Base-by-base conservation (phyloP, 257 asterid genomes). In the Solanum paucissectum region DNA sequence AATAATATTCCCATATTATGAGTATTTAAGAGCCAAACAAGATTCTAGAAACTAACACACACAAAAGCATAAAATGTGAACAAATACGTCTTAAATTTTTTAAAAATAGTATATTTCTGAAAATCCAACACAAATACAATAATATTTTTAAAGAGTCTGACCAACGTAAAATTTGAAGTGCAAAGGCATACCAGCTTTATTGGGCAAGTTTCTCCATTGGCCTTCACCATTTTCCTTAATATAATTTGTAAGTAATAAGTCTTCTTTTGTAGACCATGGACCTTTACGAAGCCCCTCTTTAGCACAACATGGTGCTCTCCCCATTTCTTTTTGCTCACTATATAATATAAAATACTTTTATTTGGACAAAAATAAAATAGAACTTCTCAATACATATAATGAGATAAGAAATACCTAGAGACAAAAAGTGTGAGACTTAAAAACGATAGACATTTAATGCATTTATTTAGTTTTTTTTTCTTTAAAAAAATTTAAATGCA, bases 221-320 rank as follows among this genome's bases (percentile, higher is more conserved):
- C 91, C 91, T 89, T 89, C 91, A 12, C 91, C 91, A n/a, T 87
- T 58, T 42, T 37, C 37, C 37, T 89, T 83, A 29, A 89, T 89
- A 86, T 84, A 87, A 23, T 89, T 86, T 7, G 84, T 60, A 21
- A 89, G 88, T 52, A 87, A 55, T 23, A 66, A 18, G 46, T 89
- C 91, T 38, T 87, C 91, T 58, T 49, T 86, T 5, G 87, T 23
- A 49, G 91, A 73, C 91, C 91, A 89, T 6, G 88, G 90, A 36
- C 91, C 88, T 87, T 87, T 84, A 18, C 88, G 85, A 34, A 89
- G 29, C 2, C 91, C 91, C 38, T 72, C 88, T 44, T 84, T 87
- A 37, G 91, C 88, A 79, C 90, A 89, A 44, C 90, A 89, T 10
- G 91, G 91, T 16, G 90, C 60, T 76, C 91, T 89, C 64, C 91